Percentiles rank a stretch among this genome's conserved stretches.
These are phyloP conservation scores for Alternaria infectoria DNA, from an alignment of 2,329 filamentous ascomycete species.

Conservation along the genomic window DNA sequence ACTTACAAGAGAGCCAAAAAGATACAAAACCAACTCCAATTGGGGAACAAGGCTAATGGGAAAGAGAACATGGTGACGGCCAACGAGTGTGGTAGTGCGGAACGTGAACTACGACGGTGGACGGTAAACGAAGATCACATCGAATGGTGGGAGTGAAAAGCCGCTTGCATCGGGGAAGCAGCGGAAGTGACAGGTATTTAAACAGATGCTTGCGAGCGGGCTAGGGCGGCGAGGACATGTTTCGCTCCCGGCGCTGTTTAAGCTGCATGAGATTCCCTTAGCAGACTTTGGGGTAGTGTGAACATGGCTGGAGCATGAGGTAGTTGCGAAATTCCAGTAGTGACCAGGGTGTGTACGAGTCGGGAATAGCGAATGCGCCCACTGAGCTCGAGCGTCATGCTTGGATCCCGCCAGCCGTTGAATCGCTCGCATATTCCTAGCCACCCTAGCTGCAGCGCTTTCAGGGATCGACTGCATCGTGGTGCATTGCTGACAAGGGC, in stretches of 20 bases:
- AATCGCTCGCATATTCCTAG: constrained; percentile 44
- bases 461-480: constrained; percentile 47
- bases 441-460: constrained; percentile 38
- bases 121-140: constrained; percentile 50
- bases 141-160: constrained; percentile 47
- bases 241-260: constrained; percentile 50
- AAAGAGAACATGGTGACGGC: constrained; percentile 48
- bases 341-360: constrained; percentile 37
- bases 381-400: constrained; percentile 45
- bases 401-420: constrained; percentile 51
- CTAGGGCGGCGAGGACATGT: constrained; percentile 47
- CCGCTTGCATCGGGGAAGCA: constrained; percentile 47
- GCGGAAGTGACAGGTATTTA: constrained; percentile 49
- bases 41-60: constrained; percentile 44
- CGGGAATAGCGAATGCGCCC: constrained; percentile 41
- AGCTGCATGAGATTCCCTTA: constrained; percentile 49
- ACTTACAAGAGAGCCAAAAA: constrained; percentile 47
- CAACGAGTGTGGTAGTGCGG: constrained; percentile 47
- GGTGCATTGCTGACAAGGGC: constrained; percentile 19
- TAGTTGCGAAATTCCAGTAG: constrained; percentile 47
- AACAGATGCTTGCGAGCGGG: constrained; percentile 48
- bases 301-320: constrained; percentile 50
- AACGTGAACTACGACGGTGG: constrained; percentile 43
- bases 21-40: constrained; percentile 50
- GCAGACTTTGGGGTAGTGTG: constrained; percentile 51